phyloP scores from a whole-genome alignment of 2,329 filamentous ascomycete species.

The Colletotrichum sp. region DNA sequence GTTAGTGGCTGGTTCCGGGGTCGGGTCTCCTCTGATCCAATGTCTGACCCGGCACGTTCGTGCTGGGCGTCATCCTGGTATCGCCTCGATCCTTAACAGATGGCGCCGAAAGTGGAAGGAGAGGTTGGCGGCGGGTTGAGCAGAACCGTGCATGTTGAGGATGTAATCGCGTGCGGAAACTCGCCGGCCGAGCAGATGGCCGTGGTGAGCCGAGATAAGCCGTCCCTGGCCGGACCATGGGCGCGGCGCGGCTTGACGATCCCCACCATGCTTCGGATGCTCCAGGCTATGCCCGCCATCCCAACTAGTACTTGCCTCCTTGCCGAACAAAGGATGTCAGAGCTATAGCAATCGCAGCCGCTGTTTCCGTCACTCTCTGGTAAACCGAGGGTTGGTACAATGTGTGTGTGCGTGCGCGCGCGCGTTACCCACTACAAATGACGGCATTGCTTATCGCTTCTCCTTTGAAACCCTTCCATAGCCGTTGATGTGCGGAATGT shows the following conservation, averaged over 20 bases:
- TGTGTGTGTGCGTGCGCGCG: neutral
- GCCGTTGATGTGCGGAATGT: slow-evolving; percentile 20
- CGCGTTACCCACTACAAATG: neutral
- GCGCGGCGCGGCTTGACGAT: slow-evolving; percentile 9
- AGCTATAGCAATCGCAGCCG: neutral
- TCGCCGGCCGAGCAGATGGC: slow-evolving; percentile 18
- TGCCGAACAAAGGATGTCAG: neutral
- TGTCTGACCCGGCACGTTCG: neutral
- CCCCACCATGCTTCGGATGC: slow-evolving; percentile 14
- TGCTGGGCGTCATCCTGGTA: neutral
- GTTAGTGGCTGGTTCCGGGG: neutral
- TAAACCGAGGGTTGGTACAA: neutral
- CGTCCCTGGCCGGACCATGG: slow-evolving; percentile 39
- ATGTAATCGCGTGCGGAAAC: slow-evolving; percentile 24
- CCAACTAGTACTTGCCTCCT: neutral
- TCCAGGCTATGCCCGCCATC: slow-evolving; percentile 15
- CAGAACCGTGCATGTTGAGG: neutral
- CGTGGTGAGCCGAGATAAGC: slow-evolving; percentile 41
- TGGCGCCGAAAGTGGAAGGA: slow-evolving; percentile 17
- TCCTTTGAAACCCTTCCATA: slow-evolving; percentile 16
- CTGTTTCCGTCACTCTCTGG: slow-evolving; percentile 8
- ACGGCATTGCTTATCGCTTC: neutral
- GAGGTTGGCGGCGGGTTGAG: slow-evolving; percentile 21
- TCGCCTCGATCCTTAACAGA: neutral
- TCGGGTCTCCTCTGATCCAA: neutral